Evolutionary conservation across 2,329 filamentous ascomycete species (phyloP), one percentile per base, ranked within the genome.

Genomic region (Rhynchosporium graminicola): DNA sequence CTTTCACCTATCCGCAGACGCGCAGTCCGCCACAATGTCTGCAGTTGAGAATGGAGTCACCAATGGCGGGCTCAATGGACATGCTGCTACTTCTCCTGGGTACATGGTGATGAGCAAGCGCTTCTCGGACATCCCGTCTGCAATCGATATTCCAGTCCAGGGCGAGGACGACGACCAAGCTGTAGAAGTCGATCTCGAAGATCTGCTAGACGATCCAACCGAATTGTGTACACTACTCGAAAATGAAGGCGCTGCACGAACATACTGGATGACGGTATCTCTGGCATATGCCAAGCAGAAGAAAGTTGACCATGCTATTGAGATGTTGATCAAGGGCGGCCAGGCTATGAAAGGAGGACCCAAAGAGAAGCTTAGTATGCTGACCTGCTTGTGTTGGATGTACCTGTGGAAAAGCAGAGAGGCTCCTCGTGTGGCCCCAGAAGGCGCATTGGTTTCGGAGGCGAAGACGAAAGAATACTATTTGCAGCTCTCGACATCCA

Each of bases 251-350:
- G 93, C 92, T 15, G 89, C 91, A 43, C 92, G 94, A 72, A 91
- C 88, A 58, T 96, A 96, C 70, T 99, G 96, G 96, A 94, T 99
- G 82, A 94, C 92, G n/a, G 95, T 98, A 68, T 91, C 96, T 47
- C 83, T 98, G 63, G 94, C 94, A 54, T 99, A 99, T 74, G 94
- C 95, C 46, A 99, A 98, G 79, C 92, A 97, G 78, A 88, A 89
- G 74, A 96, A 96, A 78, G 86, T 95, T 65, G 93, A 97, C 74
- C 90, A 95, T 78, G 86, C 86, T 62, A 88, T 89, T 70, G 86
- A 89, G 75, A 87, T 88, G 80, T 79, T 89, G 69, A 86, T 87
- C 56, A 86, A 87, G 73, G 87, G 86, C 43, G 77, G 88, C 61
- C 77, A 79, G 40, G 86, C 85, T 15, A 81, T 88, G 69, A 80